phyloP scores from a whole-genome alignment of 495 filamentous ascomycete genomes.

The Sporormia fimetaria region DNA sequence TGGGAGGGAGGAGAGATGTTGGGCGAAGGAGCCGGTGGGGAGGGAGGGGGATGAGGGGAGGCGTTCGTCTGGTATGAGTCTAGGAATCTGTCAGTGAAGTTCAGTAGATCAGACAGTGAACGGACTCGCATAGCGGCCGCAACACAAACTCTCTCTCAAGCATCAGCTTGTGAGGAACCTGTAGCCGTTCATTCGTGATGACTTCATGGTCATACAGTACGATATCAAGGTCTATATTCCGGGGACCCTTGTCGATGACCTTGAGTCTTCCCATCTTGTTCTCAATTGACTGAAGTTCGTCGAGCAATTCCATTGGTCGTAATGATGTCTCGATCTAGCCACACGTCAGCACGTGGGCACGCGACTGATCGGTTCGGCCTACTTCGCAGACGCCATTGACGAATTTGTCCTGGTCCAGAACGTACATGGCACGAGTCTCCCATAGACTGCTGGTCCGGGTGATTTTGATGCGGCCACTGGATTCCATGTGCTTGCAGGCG shows the following conservation, averaged over 20 bases:
- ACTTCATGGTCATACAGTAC: constrained; percentile 67
- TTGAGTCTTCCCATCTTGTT: constrained; percentile 65
- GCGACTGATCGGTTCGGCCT: constrained; percentile 16
- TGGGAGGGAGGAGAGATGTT: constrained; percentile 55
- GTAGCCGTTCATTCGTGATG: constrained; percentile 57
- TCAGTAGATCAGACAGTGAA: constrained; percentile 1
- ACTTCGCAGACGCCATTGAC: constrained; percentile 94
- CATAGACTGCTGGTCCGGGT: constrained; percentile 77
- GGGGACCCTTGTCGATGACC: constrained; percentile 81
- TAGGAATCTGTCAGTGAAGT: constrained; percentile 9
- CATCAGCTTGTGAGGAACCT: constrained; percentile 76
- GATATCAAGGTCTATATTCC: constrained; percentile 90
- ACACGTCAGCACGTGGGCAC: not conserved
- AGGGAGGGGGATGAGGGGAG: constrained; percentile 8
- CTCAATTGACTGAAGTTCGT: constrained; percentile 74
- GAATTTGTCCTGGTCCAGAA: constrained; percentile 75
- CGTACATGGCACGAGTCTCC: constrained; percentile 95
- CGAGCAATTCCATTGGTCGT: constrained; percentile 60
- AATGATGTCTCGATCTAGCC: constrained; percentile 69
- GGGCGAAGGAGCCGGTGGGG: constrained; percentile 26
- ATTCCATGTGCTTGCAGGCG: constrained; percentile 66
- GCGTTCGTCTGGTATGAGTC: constrained; percentile 24
- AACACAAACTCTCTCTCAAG: constrained; percentile 89
- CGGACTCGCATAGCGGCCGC: constrained; percentile 75
- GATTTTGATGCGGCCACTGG: constrained; percentile 52